phyloP scores from a whole-genome alignment of 2,329 filamentous ascomycete genomes.

The Diaporthe ampelina region DNA sequence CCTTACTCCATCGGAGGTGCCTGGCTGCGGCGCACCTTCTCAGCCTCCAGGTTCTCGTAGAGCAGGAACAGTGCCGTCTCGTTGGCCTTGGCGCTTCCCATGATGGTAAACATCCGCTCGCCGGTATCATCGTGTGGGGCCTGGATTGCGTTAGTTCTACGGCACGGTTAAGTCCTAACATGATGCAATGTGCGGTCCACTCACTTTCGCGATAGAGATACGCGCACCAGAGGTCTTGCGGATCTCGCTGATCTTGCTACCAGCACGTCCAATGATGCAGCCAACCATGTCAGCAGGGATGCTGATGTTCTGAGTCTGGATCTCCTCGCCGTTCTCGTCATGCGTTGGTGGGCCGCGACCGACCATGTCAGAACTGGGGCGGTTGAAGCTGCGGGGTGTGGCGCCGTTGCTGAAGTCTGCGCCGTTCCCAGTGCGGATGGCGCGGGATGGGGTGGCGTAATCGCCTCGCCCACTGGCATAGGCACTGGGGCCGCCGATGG shows the following conservation, averaged over 20 bases:
- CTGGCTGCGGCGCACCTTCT: slow-evolving; percentile 98
- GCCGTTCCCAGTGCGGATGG: slow-evolving; percentile 95
- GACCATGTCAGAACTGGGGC: slow-evolving; percentile 86
- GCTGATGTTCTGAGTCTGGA: slow-evolving; percentile 99
- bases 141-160: slow-evolving; percentile 52
- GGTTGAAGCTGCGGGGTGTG: slow-evolving; percentile 74
- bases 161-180: neutral
- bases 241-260: slow-evolving; percentile 99
- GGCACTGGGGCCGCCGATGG: slow-evolving; percentile 65
- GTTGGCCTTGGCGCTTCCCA: slow-evolving; percentile 93
- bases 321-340: slow-evolving; percentile 96
- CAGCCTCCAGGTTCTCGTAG: slow-evolving; percentile 98
- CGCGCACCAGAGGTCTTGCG: slow-evolving; percentile 95
- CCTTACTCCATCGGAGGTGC: slow-evolving; percentile 68
- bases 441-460: slow-evolving; percentile 75
- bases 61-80: slow-evolving; percentile 96
- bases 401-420: slow-evolving; percentile 94
- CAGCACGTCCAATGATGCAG: slow-evolving; percentile 96
- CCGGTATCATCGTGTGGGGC: slow-evolving; percentile 96
- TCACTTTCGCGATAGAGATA: slow-evolving; percentile 95
- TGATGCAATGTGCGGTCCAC: slow-evolving; percentile 39
- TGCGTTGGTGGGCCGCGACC: slow-evolving; percentile 87
- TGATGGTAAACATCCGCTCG: slow-evolving; percentile 99
- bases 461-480: slow-evolving; percentile 65
- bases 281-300: slow-evolving; percentile 99